phyloP scores from a whole-genome alignment of 2,329 filamentous ascomycete genomes.

The Colletotrichum tropicale region DNA sequence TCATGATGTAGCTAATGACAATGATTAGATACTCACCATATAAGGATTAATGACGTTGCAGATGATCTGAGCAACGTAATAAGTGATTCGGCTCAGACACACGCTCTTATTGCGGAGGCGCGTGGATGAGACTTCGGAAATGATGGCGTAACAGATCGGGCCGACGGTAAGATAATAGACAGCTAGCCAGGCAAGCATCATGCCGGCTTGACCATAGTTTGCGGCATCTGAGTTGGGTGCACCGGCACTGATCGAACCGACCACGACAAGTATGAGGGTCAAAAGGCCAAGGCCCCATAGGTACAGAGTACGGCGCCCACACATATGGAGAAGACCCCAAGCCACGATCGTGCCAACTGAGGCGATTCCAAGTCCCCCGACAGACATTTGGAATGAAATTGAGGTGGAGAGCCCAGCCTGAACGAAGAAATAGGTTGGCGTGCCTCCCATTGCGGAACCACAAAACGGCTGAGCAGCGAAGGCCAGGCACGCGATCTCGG shows the following conservation, averaged over 20 bases:
- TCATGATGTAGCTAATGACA: rapidly evolving
- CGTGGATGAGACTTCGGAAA: background rate
- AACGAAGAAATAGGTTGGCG: slow-evolving; percentile 38
- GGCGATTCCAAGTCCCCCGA: slow-evolving; percentile 35
- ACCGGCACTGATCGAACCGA: slow-evolving; percentile 44
- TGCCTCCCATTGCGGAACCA: slow-evolving; percentile 28
- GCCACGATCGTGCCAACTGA: slow-evolving; percentile 43
- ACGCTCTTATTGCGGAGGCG: background rate
- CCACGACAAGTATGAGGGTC: slow-evolving; percentile 41
- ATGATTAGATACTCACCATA: slow-evolving; percentile 17
- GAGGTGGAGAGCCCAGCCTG: slow-evolving; percentile 31
- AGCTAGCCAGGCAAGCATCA: slow-evolving; percentile 48
- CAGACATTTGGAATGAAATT: slow-evolving; percentile 28
- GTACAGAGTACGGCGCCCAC: slow-evolving; percentile 47
- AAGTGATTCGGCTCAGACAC: background rate
- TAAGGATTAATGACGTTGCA: background rate
- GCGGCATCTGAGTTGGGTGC: slow-evolving; percentile 34
- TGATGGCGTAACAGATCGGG: slow-evolving; percentile 44
- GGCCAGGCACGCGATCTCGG: slow-evolving; percentile 37
- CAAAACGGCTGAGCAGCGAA: slow-evolving; percentile 37
- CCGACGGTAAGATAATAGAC: slow-evolving; percentile 47
- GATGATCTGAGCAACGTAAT: background rate
- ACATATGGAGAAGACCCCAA: slow-evolving; percentile 44
- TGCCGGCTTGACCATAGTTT: slow-evolving; percentile 42
- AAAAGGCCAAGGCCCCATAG: slow-evolving; percentile 40